Base-by-base conservation (phyloP, 2,329 filamentous ascomycete genomes). In the Aspergillus awamori region DNA sequence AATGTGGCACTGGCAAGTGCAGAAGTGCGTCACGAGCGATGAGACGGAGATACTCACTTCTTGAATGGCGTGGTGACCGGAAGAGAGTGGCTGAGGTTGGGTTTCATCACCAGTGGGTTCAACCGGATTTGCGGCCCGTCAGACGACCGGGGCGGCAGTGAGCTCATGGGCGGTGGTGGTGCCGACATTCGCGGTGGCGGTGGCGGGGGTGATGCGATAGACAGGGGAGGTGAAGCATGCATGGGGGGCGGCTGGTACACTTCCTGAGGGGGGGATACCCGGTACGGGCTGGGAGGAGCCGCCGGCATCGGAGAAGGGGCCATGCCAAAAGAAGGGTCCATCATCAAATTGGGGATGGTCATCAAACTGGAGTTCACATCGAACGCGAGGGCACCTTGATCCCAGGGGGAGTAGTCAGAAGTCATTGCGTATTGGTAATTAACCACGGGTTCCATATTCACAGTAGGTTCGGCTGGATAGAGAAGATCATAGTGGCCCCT, bases 401-500 rank as follows among this genome's bases (percentile, higher is more conserved):
- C 75, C 77, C 75, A 79, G 22, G 73, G 67, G 26, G 68, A 58
- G 63, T 74, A 78, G 62, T 74, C 72, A 60, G 75, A 74, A 47
- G 75, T 73, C 71, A 79, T 73, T 57, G 69, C 74, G 62, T 77
- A 77, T 63, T 79, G 77, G 60, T 72, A 74, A 62, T 79, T 79
- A 58, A 79, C 76, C 51, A 78, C 66, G 30, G 75, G 76, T 47
- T 72, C 65, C 71, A 77, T 74, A 60, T 76, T 73, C 53, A 78
- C 65, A 60, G 68, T 67, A 36, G 70, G 69, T 65, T 85, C 84
- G 28, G 83, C 80, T 73, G 87, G 88, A 81, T 99, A 99, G 36
- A 98, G 84, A 63, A 99, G 88, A 76, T 98, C 95, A 76, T 98
- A 99, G 77, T 98, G 95, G 62, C 92, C 92, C 45, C 86, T 88